Percentiles rank a stretch among this genome's conserved stretches.
phyloP scores from a whole-genome alignment of 345 rosid species.

The Pelargonium nanum region DNA sequence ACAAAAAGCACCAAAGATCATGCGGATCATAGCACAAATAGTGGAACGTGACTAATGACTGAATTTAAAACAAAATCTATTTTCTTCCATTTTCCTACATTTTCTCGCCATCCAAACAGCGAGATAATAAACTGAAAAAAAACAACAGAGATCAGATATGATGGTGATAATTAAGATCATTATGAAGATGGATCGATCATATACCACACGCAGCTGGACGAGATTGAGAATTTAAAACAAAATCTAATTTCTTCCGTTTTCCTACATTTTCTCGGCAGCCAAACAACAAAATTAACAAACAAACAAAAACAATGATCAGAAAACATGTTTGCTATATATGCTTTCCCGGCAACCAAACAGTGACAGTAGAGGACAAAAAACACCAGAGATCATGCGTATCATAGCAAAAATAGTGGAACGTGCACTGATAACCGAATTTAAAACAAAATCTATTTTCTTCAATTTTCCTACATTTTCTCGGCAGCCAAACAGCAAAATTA shows the following conservation, averaged over 20 bases:
- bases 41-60: too few species aligned
- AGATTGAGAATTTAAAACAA: background rate
- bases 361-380: background rate
- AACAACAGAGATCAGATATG: background rate
- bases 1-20: background rate
- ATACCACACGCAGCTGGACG: too few species aligned
- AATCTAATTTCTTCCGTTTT: background rate
- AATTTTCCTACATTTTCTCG: background rate
- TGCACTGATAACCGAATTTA: background rate
- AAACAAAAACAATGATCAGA: background rate
- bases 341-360: background rate
- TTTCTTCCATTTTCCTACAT: background rate
- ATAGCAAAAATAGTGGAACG: background rate
- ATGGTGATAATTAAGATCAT: too few species aligned
- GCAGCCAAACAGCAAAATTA: background rate
- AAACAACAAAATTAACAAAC: background rate
- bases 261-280: background rate
- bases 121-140: background rate
- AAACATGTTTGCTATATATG: too few species aligned
- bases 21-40: too few species aligned
- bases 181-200: too few species aligned
- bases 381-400: background rate
- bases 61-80: too few species aligned
- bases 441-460: background rate
- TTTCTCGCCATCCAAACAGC: background rate